Conservation (phyloP, 306 rosid genomes). For the Herpetospermum pedunculosum region DNA sequence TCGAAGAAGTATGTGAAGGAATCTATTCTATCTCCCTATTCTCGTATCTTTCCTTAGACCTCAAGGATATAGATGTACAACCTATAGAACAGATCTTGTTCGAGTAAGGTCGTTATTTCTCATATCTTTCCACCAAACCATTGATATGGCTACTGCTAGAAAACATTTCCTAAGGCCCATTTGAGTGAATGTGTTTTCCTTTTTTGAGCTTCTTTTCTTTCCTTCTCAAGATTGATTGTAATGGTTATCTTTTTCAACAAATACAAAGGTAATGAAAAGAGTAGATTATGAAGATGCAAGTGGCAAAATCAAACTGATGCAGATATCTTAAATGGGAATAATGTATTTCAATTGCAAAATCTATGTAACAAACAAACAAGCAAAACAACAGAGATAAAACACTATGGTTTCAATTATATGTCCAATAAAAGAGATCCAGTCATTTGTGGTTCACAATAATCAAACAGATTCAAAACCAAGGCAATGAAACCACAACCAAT, state of each 20-base stretch:
- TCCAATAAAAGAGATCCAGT: neutral
- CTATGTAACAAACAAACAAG: neutral
- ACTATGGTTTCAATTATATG: neutral
- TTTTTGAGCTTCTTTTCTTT: neutral
- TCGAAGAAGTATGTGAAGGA: conserved; percentile 36
- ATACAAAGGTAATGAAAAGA: neutral
- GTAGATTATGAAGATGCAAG: neutral
- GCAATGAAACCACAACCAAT: neutral
- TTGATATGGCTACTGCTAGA: neutral
- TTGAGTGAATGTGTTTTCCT: neutral
- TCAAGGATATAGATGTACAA: too few species aligned
- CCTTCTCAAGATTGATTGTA: neutral
- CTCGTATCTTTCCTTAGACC: too few species aligned
- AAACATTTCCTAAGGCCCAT: neutral
- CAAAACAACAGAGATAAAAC: neutral
- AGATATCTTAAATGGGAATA: neutral
- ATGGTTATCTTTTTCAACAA: neutral
- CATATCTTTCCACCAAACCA: conserved; percentile 34
- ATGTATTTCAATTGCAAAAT: neutral
- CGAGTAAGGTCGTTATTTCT: too few species aligned
- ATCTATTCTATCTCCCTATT: conserved; percentile 34
- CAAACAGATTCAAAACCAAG: neutral
- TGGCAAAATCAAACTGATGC: neutral
- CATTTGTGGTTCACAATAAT: neutral
- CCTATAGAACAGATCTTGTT: too few species aligned